Conservation (phyloP, 179 eudicot genomes). For the Drosera spatulata region DNA sequence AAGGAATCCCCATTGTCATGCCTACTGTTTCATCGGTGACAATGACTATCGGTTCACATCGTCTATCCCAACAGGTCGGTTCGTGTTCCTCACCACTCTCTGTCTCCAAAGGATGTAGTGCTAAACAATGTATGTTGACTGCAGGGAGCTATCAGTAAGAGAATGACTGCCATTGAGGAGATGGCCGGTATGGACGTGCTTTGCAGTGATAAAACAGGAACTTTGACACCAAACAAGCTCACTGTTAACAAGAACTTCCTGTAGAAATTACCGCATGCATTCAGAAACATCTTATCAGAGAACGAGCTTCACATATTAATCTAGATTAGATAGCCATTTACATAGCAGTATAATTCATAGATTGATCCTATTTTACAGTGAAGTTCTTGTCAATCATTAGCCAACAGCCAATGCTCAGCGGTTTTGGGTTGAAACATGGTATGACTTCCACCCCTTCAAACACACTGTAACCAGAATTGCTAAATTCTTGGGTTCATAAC, state of each 20-base stretch:
- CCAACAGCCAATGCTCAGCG: too few relatives aligned
- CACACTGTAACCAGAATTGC: too few relatives aligned
- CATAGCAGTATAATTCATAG: too few relatives aligned
- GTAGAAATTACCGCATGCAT: too few relatives aligned
- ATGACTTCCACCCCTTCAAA: too few relatives aligned
- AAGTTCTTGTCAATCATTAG: too few relatives aligned
- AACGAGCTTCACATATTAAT: too few relatives aligned
- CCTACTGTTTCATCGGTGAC: slow-evolving; percentile 78
- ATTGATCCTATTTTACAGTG: too few relatives aligned
- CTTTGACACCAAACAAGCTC: slow-evolving; percentile 62
- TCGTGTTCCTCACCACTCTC: neutral
- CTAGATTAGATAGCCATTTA: too few relatives aligned
- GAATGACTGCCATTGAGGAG: slow-evolving; percentile 88
- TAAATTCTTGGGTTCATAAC: too few relatives aligned
- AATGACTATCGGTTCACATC: slow-evolving; percentile 86
- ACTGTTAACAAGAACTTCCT: slow-evolving; percentile 48
- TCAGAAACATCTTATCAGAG: too few relatives aligned
- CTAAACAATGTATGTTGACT: neutral
- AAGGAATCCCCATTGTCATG: slow-evolving; percentile 88
- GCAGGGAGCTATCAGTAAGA: slow-evolving; percentile 76
- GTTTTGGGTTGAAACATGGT: too few relatives aligned
- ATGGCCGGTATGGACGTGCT: slow-evolving; percentile 95
- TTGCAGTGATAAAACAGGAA: slow-evolving; percentile 81
- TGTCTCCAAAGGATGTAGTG: neutral
- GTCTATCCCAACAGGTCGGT: slow-evolving; percentile 69